These are phyloP conservation scores for Hortiboletus flavorubellus DNA, from an alignment of 768 basidiomycete genomes.

Conservation along the genomic window DNA sequence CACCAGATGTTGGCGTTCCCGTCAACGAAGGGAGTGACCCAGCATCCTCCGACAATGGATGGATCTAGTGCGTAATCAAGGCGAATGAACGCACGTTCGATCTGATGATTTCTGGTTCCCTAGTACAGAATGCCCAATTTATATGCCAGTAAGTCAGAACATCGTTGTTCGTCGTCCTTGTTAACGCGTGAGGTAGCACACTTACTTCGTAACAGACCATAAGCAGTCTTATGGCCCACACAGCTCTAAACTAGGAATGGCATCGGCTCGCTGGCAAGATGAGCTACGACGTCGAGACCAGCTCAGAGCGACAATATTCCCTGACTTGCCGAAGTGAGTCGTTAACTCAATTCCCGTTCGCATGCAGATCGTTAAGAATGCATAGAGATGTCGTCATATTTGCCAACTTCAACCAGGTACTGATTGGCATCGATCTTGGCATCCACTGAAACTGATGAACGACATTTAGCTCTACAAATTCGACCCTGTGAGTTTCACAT, in stretches of 20 bases:
- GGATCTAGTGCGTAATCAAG: conserved; percentile 41
- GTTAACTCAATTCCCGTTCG: neutral
- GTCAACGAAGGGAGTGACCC: conserved; percentile 42
- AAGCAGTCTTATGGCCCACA: conserved; percentile 39
- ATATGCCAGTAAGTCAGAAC: conserved; percentile 39
- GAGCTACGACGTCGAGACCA: conserved; percentile 38
- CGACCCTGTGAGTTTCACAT: conserved; percentile 32
- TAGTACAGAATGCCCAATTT: conserved; percentile 44
- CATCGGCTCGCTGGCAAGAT: conserved; percentile 34
- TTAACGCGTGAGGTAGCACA: conserved; percentile 32
- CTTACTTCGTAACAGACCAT: conserved; percentile 50
- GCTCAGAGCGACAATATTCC: conserved; percentile 40
- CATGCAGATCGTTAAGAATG: neutral
- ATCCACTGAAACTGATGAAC: conserved; percentile 6
- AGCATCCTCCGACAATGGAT: conserved; percentile 34
- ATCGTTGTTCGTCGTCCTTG: neutral
- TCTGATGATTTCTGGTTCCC: conserved; percentile 4
- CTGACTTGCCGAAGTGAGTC: conserved; percentile 40
- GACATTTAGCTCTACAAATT: conserved; percentile 43
- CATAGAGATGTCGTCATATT: conserved; percentile 44
- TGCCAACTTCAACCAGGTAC: conserved; percentile 53
- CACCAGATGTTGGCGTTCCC: conserved; percentile 29
- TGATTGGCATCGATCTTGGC: neutral
- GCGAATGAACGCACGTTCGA: neutral
- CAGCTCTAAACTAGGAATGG: conserved; percentile 8